A percentile compares a stretch with the other conserved stretches of the same genome.
These are phyloP conservation scores for Cokeromyces recurvatus DNA, from an alignment of 371 early-diverging fungal species.

Conservation along the genomic window DNA sequence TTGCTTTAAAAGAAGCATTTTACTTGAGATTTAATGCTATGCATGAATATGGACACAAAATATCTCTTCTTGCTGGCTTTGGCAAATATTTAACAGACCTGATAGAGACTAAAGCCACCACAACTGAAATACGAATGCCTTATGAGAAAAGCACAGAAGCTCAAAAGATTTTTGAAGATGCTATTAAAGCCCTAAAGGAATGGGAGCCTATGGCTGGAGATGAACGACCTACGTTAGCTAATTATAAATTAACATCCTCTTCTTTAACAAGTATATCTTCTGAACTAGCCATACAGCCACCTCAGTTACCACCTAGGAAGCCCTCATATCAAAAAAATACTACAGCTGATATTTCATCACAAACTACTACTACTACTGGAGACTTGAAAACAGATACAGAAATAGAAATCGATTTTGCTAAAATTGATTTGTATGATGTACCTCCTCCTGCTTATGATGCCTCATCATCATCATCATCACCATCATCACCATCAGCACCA, in stretches of 20 bases:
- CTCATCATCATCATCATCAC: constrained; percentile 2
- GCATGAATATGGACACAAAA: constrained; percentile 42
- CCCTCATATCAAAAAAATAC: too few relatives aligned
- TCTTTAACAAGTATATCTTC: too few relatives aligned
- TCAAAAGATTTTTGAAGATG: constrained; percentile 35
- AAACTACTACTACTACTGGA: constrained; percentile 6
- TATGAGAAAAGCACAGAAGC: constrained; percentile 36
- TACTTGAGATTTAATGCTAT: constrained; percentile 47
- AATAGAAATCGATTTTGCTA: constrained; percentile 17
- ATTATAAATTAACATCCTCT: not conserved
- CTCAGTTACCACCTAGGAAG: too few relatives aligned
- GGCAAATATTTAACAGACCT: constrained; percentile 45
- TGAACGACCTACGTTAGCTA: constrained; percentile 35
- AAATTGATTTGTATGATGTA: constrained; percentile 33
- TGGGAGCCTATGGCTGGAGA: constrained; percentile 39
- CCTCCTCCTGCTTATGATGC: constrained; percentile 38
- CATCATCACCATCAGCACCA: constrained; percentile 6
- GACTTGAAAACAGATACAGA: constrained; percentile 21
- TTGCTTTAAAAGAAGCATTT: constrained; percentile 46
- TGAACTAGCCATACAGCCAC: too few relatives aligned
- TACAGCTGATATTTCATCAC: not conserved
- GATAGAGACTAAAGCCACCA: constrained; percentile 37
- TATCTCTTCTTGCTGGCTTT: constrained; percentile 43
- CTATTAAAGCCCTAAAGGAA: constrained; percentile 30
- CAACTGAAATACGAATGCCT: constrained; percentile 20